Base-by-base conservation (phyloP, 139 green algal genomes). In the Chara braunii region DNA sequence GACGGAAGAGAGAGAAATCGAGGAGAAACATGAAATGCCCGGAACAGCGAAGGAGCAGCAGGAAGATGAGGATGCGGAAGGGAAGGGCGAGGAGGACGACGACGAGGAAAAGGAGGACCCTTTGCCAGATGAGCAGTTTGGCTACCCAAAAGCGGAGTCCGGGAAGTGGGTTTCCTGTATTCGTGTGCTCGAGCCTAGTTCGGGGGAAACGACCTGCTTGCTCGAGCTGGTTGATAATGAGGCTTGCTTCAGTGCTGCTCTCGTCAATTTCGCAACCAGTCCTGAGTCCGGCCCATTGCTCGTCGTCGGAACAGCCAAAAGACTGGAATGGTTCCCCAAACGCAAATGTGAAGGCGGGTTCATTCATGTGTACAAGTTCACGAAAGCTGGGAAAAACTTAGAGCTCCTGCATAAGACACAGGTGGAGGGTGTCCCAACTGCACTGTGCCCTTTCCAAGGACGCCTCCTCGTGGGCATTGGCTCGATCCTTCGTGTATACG, bases 91-190 rank as follows among this genome's bases (percentile, higher is more conserved):
- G 2, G 75, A 72, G 24, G 69, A 75, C 32, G 61, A 66, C 31
- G 75, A 78, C 18, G 75, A 78, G 30, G 71, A 81, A 32, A 64
- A 64, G 26, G 76, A 65, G n/a, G 73, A 72, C 22, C 67, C 36
- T 18, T 45, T 79, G 9, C 64, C 71, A 28, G 68, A 74, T n/a
- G 77, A 80, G 30, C 77, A 80, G 64, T 80, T 86, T 72, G 91
- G 91, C 0, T 69, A 83, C 4, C 84, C 89, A 2, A 81, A 81
- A 36, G 85, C 37, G 29, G 37, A 71, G 30, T 53, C 70, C 6
- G 85, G 85, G 5, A 81, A 89, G 70, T 98, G 92, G 92, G 88
- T 86, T 26, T 89, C 82, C 22, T 97, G 92, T 79, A 29, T 98
- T 14, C 75, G 86, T 4, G 70, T 96, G 0, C 70, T 98, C 1